Evolutionary conservation across 1,284 basidiomycete genomes (phyloP), one percentile per base, ranked within the genome.

Genomic region (Bondarzewia mesenterica): DNA sequence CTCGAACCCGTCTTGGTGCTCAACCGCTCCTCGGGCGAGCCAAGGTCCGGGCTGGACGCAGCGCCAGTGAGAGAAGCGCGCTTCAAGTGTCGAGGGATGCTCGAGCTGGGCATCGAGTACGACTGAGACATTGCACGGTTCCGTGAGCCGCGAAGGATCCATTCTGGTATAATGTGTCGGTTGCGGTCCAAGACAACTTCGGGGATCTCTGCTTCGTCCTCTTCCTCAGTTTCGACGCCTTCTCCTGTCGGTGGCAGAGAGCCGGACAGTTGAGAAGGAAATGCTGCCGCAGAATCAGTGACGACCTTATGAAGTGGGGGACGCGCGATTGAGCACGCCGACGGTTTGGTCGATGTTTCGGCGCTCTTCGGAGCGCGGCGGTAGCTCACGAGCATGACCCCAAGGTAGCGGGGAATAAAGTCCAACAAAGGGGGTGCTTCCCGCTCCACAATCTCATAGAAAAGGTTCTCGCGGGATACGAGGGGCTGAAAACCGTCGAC

Each of bases 331-430:
- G 40, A 18, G 46, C 46, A 21, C 46, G 52, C 36, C 47, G 36
- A 20, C 46, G 51, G 53, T 47, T 50, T 52, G 23, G 57, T 52
- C 22, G 56, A 61, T 0, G 59, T 54, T 37, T 56, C 59, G 45
- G 61, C 61, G 18, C 50, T 56, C 42, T 51, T 81, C n/a, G 81
- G 77, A 7, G 85, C 79, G 6, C 85, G 78, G 39, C 93, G 81
- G 62, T 98, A 99, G 51, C 89, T 96, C 56, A 99, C 96, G 42
- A 99, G 82, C 87, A 99, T 94, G 45, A 99, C 96, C 16, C 95
- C 95, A 15, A 99, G 76, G 66, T 99, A 99, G 46, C 94, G 86
- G 8, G 95, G 95, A 48, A 98, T 95, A 62, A 93, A 99, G 3
- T 82, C 85, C 7, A 99, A 75, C 20, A 99, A 73, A 2, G 88